Evolutionary conservation across 1,284 basidiomycete species (phyloP).

Genomic region (Puccinia polysora): DNA sequence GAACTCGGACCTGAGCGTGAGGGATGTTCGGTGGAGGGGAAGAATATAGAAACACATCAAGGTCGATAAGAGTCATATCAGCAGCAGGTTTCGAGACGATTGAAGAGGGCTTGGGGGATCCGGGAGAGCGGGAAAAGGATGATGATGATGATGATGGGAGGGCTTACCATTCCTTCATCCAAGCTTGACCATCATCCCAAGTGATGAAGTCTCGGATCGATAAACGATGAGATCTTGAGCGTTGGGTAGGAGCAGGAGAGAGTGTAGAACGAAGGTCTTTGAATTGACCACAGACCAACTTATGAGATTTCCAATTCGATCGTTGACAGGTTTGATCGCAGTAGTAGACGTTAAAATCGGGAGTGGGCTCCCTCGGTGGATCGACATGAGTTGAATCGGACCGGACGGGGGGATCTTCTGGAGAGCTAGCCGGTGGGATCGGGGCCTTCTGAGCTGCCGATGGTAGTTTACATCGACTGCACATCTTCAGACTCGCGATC

Average conservation of each 20-base stretch:
- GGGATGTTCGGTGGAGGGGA: no score
- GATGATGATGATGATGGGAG: no score
- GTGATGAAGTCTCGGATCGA: background rate
- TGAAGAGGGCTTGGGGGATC: background rate
- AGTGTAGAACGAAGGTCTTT: constrained; percentile 19
- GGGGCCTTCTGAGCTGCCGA: no score
- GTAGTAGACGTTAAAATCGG: constrained; percentile 16
- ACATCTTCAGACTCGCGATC: no score
- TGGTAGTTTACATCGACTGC: no score
- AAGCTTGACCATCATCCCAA: background rate
- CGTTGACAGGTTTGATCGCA: constrained; percentile 35
- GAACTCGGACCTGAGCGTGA: constrained; percentile 39
- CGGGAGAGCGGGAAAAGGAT: no score
- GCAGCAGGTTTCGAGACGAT: background rate
- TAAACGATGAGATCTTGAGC: background rate
- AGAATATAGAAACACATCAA: background rate
- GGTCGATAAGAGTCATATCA: background rate
- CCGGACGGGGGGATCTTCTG: no score
- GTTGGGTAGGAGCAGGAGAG: background rate
- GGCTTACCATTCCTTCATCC: no score
- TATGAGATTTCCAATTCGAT: constrained; percentile 30
- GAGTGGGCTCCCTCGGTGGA: background rate
- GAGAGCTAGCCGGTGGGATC: no score
- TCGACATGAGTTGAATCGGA: no score
- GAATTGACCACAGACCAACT: constrained; percentile 35